Conservation (phyloP, 2,329 filamentous ascomycete genomes). For the Talaromyces sp. region DNA sequence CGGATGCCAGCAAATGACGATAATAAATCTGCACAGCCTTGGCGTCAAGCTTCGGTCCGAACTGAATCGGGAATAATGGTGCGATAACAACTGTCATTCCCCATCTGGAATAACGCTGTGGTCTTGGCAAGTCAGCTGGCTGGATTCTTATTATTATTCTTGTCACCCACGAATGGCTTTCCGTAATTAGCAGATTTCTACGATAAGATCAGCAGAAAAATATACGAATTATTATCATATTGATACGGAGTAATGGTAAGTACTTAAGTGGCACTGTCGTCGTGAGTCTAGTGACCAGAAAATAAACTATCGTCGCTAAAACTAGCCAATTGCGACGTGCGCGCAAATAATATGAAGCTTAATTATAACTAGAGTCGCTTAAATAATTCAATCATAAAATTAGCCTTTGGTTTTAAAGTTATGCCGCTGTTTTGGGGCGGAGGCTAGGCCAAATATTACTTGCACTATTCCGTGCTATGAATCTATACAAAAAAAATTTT, state of each 20-base stretch:
- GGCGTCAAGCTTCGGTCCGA: neutral
- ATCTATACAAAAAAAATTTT: too few relatives aligned
- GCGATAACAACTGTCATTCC: neutral
- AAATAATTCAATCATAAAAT: neutral
- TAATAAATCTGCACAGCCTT: too few relatives aligned
- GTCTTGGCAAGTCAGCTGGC: neutral
- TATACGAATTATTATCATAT: neutral
- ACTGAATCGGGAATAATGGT: neutral
- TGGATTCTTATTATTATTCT: neutral
- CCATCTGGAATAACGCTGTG: neutral
- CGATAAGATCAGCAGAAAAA: neutral
- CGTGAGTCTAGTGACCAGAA: neutral
- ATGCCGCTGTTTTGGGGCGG: neutral
- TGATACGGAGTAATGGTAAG: too few relatives aligned
- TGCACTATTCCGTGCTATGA: too few relatives aligned
- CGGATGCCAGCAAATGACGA: neutral
- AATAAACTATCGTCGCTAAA: neutral
- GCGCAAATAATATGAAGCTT: neutral
- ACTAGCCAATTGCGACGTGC: neutral
- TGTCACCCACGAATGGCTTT: neutral
- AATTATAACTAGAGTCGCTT: neutral
- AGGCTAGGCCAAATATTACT: neutral
- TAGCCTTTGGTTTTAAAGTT: neutral
- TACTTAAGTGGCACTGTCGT: neutral
- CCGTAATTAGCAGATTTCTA: neutral